A percentile compares a stretch with the other conserved stretches of the same genome.
phyloP scores from a whole-genome alignment of 306 rosid genomes.

The Quercus rubra region DNA sequence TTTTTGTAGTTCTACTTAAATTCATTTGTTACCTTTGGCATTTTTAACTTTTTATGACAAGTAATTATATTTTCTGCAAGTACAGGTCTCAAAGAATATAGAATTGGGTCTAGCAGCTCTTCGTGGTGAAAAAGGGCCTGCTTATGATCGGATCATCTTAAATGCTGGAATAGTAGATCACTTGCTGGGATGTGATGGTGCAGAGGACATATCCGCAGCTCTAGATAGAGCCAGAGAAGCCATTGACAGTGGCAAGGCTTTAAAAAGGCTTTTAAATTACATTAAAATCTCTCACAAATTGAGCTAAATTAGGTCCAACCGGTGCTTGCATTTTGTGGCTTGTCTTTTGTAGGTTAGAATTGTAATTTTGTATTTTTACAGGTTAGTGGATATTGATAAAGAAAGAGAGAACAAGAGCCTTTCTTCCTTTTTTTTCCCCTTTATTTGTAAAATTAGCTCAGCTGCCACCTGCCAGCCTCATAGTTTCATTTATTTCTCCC shows the following conservation, averaged over 20 bases:
- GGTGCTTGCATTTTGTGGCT: not conserved
- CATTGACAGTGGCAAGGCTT: constrained; percentile 89
- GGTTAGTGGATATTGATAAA: not conserved
- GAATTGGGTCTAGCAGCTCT: constrained; percentile 91
- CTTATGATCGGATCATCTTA: constrained; percentile 86
- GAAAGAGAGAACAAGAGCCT: not conserved
- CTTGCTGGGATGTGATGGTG: constrained; percentile 88
- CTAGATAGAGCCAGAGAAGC: constrained; percentile 91
- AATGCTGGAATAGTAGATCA: constrained; percentile 96
- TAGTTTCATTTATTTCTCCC: not conserved
- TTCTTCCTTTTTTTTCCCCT: not conserved
- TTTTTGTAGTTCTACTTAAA: not conserved
- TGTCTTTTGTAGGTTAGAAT: not conserved
- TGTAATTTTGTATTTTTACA: not conserved
- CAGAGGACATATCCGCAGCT: constrained; percentile 66
- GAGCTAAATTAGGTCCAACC: constrained; percentile 23
- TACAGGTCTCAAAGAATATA: constrained; percentile 76
- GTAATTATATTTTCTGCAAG: constrained; percentile 12
- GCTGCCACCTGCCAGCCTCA: not conserved
- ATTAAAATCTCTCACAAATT: constrained; percentile 67
- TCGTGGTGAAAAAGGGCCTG: constrained; percentile 75
- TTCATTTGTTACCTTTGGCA: not conserved
- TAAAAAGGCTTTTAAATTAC: constrained; percentile 70
- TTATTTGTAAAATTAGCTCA: not conserved
- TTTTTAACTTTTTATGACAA: constrained; percentile 9